These are phyloP conservation scores for Telopea speciosissima DNA, from an alignment of 177 flowering plant species.

Conservation along the genomic window DNA sequence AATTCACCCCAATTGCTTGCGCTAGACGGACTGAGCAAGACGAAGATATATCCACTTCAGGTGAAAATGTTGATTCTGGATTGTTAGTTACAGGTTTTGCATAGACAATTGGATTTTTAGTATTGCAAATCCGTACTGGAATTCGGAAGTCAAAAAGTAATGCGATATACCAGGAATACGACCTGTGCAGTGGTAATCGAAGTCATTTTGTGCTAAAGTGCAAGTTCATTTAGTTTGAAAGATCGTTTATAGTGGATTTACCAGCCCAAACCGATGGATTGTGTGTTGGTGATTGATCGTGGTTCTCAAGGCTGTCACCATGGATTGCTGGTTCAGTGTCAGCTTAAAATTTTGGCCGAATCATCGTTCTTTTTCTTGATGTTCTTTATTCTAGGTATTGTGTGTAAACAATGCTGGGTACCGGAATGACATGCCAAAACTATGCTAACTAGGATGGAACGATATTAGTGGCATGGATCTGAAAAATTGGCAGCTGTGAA, in stretches of 20 bases:
- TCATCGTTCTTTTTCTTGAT: too few species aligned
- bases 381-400: too few species aligned
- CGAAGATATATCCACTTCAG: conserved; percentile 33
- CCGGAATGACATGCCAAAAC: too few species aligned
- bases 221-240: background rate
- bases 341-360: too few species aligned
- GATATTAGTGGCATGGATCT: too few species aligned
- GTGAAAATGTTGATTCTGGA: conserved; percentile 14
- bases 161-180: background rate
- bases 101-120: background rate
- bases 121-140: background rate
- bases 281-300: background rate
- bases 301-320: background rate
- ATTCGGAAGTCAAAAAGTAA: background rate
- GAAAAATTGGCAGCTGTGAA: too few species aligned
- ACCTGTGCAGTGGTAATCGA: too few species aligned
- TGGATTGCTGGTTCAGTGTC: background rate
- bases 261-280: background rate
- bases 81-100: background rate
- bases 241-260: background rate
- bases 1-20: conserved; percentile 24
- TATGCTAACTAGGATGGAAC: too few species aligned
- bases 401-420: too few species aligned
- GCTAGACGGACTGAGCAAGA: conserved; percentile 39
- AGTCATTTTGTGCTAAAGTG: background rate